Evolutionary conservation across 345 rosid species (phyloP).

Genomic region (Eutrema yunnanense): DNA sequence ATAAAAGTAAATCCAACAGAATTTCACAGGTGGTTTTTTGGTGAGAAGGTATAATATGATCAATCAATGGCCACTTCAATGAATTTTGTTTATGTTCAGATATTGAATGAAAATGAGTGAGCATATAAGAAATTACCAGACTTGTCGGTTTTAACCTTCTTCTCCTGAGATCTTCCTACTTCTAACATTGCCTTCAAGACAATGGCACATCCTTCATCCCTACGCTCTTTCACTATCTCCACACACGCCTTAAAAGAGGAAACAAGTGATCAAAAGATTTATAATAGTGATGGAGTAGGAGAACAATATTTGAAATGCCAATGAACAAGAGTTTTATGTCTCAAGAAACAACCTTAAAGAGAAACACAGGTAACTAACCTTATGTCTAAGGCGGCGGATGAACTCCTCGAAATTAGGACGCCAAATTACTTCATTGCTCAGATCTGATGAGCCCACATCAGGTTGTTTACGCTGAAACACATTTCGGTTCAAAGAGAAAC

Average conservation of each 20-base stretch:
- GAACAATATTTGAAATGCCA: neutral
- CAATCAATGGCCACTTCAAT: neutral
- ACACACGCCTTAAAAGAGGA: constrained; percentile 43
- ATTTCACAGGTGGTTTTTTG: neutral
- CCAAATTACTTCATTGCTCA: constrained; percentile 51
- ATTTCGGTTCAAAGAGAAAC: constrained; percentile 4
- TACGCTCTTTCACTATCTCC: constrained; percentile 55
- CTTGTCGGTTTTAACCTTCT: constrained; percentile 52
- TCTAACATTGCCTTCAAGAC: constrained; percentile 75
- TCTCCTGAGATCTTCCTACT: constrained; percentile 66
- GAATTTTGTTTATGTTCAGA: neutral
- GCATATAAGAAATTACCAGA: constrained; percentile 46
- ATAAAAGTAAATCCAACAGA: neutral
- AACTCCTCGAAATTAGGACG: constrained; percentile 86
- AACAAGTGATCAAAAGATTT: neutral
- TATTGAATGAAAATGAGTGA: constrained; percentile 2
- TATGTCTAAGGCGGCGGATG: constrained; percentile 61
- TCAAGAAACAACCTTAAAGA: neutral
- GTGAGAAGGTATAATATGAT: neutral
- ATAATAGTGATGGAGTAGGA: neutral
- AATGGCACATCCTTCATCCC: constrained; percentile 67
- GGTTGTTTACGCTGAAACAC: constrained; percentile 53
- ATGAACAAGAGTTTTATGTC: neutral
- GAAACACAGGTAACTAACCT: constrained; percentile 43
- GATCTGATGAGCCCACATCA: constrained; percentile 33